Conservation (phyloP, 2,329 filamentous ascomycete species). For the Ciborinia camelliae region DNA sequence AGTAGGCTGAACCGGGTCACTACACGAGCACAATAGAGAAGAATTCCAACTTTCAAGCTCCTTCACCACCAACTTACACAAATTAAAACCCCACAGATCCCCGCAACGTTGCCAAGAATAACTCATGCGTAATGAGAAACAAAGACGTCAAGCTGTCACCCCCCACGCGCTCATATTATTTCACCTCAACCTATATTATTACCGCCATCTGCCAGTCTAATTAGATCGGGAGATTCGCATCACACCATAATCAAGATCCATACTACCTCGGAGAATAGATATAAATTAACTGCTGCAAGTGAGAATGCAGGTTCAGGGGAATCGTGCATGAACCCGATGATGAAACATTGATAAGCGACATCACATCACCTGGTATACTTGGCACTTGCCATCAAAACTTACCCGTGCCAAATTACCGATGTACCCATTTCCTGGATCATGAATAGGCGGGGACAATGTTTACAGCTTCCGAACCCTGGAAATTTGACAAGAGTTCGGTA, state of each 20-base stretch:
- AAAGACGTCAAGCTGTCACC: not conserved
- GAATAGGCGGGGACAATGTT: not conserved
- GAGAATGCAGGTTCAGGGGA: not conserved
- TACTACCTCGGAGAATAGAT: not conserved
- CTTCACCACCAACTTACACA: not conserved
- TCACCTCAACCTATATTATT: not conserved
- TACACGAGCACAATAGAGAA: not conserved
- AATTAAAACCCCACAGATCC: not conserved
- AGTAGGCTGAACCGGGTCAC: not conserved
- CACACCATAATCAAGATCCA: not conserved
- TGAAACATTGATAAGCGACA: constrained; percentile 2
- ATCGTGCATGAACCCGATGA: not conserved
- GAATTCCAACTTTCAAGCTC: not conserved
- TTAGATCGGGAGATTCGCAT: not conserved
- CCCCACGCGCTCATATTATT: not conserved
- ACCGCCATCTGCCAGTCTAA: too few species aligned
- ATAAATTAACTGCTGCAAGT: not conserved
- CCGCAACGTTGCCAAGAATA: not conserved
- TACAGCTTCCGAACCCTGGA: not conserved
- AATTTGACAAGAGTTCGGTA: not conserved
- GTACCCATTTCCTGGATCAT: not conserved
- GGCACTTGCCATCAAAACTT: not conserved
- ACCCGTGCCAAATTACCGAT: not conserved
- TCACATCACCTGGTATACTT: not conserved
- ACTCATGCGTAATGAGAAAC: not conserved